These are phyloP conservation scores for Paragyromitra xinjiangensis DNA, from an alignment of 495 filamentous ascomycete genomes.

Conservation along the genomic window DNA sequence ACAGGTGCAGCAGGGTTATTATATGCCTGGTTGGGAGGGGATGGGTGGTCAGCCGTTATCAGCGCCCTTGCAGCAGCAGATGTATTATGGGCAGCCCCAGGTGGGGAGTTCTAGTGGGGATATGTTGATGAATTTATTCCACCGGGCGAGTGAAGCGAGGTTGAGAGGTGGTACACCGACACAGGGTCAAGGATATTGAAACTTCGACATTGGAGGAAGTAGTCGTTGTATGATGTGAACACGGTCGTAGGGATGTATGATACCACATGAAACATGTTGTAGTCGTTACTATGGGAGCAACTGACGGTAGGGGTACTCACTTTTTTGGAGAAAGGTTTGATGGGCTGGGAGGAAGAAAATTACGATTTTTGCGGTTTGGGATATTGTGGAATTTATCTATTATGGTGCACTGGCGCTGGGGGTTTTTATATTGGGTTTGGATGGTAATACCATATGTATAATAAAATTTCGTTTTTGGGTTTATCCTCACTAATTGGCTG, in stretches of 20 bases:
- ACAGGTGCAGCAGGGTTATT: slow-evolving; percentile 22
- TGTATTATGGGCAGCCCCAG: slow-evolving; percentile 17
- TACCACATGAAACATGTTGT: slow-evolving; percentile 1
- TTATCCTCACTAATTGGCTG: not conserved
- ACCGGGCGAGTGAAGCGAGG: slow-evolving; percentile 38
- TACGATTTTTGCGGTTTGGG: not conserved
- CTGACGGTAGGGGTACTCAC: not conserved
- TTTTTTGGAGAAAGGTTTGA: not conserved
- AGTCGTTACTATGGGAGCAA: not conserved
- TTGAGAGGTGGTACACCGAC: slow-evolving; percentile 38
- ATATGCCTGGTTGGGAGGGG: slow-evolving; percentile 33
- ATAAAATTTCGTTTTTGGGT: not conserved
- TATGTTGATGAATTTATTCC: slow-evolving; percentile 46
- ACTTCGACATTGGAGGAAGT: not conserved
- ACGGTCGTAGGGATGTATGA: slow-evolving; percentile 20
- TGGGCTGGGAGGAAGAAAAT: not conserved
- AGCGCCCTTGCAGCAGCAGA: slow-evolving; percentile 16
- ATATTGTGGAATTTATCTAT: not conserved
- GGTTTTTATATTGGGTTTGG: not conserved
- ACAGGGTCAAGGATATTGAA: slow-evolving; percentile 40
- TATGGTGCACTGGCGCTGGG: slow-evolving; percentile 7
- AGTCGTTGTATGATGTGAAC: not conserved
- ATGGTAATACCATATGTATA: not conserved
- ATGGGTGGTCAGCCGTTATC: too few relatives aligned
- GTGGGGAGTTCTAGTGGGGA: slow-evolving; percentile 7